phyloP scores from a whole-genome alignment of 306 rosid genomes.

The Rubus idaeus region DNA sequence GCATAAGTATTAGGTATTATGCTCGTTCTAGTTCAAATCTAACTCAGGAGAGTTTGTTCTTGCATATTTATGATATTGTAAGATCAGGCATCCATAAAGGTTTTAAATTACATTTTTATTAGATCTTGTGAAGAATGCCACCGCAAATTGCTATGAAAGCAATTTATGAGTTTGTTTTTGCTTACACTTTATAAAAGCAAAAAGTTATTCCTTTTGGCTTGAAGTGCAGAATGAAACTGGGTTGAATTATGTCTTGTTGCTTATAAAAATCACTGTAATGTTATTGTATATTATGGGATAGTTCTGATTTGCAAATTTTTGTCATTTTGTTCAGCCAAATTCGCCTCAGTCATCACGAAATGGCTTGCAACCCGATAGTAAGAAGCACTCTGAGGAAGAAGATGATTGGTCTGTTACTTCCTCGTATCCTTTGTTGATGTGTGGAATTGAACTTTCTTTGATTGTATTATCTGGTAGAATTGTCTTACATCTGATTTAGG shows the following conservation, averaged over 20 bases:
- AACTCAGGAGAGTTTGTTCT: not conserved
- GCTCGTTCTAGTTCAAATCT: not conserved
- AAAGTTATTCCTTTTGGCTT: not conserved
- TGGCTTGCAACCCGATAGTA: conserved; percentile 43
- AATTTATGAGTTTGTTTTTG: too few relatives aligned
- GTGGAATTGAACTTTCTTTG: conserved; percentile 4
- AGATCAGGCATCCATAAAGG: not conserved
- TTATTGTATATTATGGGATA: not conserved
- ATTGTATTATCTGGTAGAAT: not conserved
- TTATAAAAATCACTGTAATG: not conserved
- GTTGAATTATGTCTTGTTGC: not conserved
- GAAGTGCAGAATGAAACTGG: conserved; percentile 16
- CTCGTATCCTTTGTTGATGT: conserved; percentile 79
- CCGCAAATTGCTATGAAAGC: not conserved
- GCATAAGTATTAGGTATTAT: not conserved
- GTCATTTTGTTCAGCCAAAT: conserved; percentile 47
- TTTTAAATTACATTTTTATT: not conserved
- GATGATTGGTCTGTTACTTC: conserved; percentile 76
- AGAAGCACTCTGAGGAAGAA: conserved; percentile 78
- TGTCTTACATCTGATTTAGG: not conserved
- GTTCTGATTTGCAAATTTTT: conserved; percentile 10
- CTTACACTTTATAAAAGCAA: not conserved
- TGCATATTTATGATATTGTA: not conserved
- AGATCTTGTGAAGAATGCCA: not conserved
- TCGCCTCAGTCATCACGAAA: conserved; percentile 64